phyloP scores from a whole-genome alignment of 495 filamentous ascomycete genomes.

The Hypoxylon fragiforme region DNA sequence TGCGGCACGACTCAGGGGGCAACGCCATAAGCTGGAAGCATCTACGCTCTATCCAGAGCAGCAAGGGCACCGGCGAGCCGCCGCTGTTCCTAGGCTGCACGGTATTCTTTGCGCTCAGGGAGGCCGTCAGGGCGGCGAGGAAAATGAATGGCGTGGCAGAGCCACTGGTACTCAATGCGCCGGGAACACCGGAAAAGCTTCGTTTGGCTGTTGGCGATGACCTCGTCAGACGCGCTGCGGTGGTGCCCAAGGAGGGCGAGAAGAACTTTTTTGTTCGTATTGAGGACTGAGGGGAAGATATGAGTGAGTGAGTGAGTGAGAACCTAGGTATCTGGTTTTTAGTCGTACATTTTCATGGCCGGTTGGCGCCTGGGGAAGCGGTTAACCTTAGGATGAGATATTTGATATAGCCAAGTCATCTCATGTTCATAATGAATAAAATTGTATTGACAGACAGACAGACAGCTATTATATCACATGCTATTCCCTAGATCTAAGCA shows the following conservation, averaged over 20 bases:
- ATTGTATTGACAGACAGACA: too few relatives aligned
- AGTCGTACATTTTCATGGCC: too few relatives aligned
- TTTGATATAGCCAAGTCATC: too few relatives aligned
- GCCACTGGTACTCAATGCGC: conserved; percentile 58
- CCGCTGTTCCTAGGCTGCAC: conserved; percentile 80
- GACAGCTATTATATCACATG: too few relatives aligned
- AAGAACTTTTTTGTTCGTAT: conserved; percentile 69
- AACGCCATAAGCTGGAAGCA: conserved; percentile 86
- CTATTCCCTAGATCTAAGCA: background rate
- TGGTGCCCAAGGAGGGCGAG: conserved; percentile 70
- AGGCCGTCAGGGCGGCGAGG: conserved; percentile 68
- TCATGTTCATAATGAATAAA: too few relatives aligned
- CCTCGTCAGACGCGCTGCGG: conserved; percentile 66
- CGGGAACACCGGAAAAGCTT: conserved; percentile 76
- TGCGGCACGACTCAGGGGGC: conserved; percentile 41
- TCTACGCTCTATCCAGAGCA: conserved; percentile 79
- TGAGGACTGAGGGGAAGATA: conserved; percentile 11
- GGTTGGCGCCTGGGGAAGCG: too few relatives aligned
- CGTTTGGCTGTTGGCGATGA: conserved; percentile 71
- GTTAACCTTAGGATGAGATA: too few relatives aligned
- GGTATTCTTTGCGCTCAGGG: conserved; percentile 80
- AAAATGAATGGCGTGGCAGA: conserved; percentile 57
- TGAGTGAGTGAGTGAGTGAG: background rate
- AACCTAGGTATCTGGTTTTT: background rate
- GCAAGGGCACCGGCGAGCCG: conserved; percentile 74